These are phyloP conservation scores for Bimuria novae-zelandiae DNA, from an alignment of 2,329 filamentous ascomycete genomes.

Conservation along the genomic window DNA sequence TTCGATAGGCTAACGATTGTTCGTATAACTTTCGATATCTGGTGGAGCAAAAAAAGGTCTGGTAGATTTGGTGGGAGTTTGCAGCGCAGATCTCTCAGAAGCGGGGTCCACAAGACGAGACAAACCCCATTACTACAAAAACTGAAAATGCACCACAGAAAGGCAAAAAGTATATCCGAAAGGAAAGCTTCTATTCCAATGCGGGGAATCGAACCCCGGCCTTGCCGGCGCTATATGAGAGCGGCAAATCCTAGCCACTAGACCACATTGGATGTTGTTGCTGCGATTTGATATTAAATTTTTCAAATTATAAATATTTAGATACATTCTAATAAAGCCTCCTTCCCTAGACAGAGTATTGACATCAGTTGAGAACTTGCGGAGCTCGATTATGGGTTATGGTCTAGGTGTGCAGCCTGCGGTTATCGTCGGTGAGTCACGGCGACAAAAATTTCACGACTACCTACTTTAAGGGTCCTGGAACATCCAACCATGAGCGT, in stretches of 20 bases:
- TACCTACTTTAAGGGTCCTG: too few relatives aligned
- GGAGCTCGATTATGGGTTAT: neutral
- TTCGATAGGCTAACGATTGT: too few relatives aligned
- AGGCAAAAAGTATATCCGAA: neutral
- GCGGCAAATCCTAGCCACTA: conserved; percentile 14
- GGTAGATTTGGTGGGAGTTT: too few relatives aligned
- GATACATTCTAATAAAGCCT: neutral
- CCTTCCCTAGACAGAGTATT: too few relatives aligned
- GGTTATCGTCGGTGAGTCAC: neutral
- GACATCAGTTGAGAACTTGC: too few relatives aligned
- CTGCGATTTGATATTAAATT: neutral
- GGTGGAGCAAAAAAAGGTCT: too few relatives aligned
- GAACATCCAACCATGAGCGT: neutral
- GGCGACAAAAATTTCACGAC: neutral
- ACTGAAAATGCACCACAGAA: too few relatives aligned
- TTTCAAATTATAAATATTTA: neutral
- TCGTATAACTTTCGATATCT: too few relatives aligned
- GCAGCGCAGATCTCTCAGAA: too few relatives aligned
- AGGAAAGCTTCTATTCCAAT: too few relatives aligned
- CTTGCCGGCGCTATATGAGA: conserved; percentile 6
- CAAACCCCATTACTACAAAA: too few relatives aligned
- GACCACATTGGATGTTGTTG: conserved; percentile 9
- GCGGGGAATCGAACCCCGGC: conserved; percentile 11
- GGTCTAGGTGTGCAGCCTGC: neutral
- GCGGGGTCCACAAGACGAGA: too few relatives aligned